Conservation (phyloP, 2,329 filamentous ascomycete genomes). For the Penicillium sp. region DNA sequence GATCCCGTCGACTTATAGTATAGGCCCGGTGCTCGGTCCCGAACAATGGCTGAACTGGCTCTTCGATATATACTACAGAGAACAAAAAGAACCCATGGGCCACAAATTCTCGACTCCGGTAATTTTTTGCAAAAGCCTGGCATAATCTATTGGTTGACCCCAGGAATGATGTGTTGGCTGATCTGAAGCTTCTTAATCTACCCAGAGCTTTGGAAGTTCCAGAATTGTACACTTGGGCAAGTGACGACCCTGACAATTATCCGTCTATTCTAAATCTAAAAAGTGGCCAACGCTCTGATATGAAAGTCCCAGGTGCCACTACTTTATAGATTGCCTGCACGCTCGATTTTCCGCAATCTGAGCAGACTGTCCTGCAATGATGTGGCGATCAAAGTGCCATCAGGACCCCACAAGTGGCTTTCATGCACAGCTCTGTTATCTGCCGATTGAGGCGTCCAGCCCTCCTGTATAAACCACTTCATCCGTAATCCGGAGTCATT, state of each 20-base stretch:
- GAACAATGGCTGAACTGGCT: too few species aligned
- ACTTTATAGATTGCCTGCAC: slow-evolving; percentile 22
- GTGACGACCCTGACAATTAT: not conserved
- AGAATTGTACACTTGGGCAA: not conserved
- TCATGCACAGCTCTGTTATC: slow-evolving; percentile 49
- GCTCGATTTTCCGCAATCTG: slow-evolving; percentile 23
- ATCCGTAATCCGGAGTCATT: slow-evolving; percentile 25
- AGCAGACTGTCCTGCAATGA: slow-evolving; percentile 53
- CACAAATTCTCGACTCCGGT: too few species aligned
- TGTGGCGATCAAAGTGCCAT: slow-evolving; percentile 47
- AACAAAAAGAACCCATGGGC: too few species aligned
- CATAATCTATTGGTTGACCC: too few species aligned
- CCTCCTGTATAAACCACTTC: slow-evolving; percentile 53
- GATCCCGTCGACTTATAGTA: too few species aligned
- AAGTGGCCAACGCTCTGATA: not conserved
- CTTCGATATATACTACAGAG: too few species aligned
- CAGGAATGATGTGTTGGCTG: too few species aligned
- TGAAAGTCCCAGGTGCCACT: not conserved
- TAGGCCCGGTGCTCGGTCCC: too few species aligned
- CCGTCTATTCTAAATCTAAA: not conserved
- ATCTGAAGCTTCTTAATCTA: too few species aligned
- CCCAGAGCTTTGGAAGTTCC: too few species aligned
- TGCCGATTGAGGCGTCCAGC: slow-evolving; percentile 45
- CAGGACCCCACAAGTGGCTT: slow-evolving; percentile 45
- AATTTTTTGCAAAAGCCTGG: too few species aligned